These are phyloP conservation scores for Triangularia verruculosa DNA, from an alignment of 2,329 filamentous ascomycete genomes.

Conservation along the genomic window DNA sequence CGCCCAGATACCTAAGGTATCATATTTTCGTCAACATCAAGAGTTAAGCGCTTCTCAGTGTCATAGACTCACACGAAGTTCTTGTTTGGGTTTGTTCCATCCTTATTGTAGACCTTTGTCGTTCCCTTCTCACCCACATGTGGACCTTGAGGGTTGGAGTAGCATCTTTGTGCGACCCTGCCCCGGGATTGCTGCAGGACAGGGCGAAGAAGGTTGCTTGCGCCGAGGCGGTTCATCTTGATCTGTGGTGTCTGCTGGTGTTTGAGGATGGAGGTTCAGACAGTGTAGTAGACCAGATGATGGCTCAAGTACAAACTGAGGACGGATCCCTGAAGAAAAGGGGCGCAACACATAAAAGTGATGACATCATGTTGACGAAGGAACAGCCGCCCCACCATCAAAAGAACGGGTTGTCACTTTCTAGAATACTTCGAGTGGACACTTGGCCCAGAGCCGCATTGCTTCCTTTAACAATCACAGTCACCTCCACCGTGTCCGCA, in stretches of 20 bases:
- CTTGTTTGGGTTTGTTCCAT: slow-evolving; percentile 24
- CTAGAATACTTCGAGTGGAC: not conserved
- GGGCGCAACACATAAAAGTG: not conserved
- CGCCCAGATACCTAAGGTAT: slow-evolving; percentile 2
- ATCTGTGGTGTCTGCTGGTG: not conserved
- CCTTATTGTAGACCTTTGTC: slow-evolving; percentile 21
- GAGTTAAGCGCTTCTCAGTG: not conserved
- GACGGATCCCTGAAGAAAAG: not conserved
- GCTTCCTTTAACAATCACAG: not conserved
- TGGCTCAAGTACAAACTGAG: not conserved
- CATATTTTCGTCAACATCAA: not conserved
- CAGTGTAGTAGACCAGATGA: not conserved
- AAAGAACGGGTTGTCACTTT: not conserved
- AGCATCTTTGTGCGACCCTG: not conserved
- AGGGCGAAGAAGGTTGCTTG: not conserved
- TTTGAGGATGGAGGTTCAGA: not conserved
- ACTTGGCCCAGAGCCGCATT: not conserved
- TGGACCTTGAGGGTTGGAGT: not conserved
- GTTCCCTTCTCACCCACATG: slow-evolving; percentile 18
- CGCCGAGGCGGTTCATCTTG: not conserved
- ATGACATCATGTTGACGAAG: not conserved
- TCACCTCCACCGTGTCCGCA: not conserved
- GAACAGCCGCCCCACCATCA: not conserved
- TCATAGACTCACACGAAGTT: slow-evolving; percentile 17
- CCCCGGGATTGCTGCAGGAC: not conserved